Evolutionary conservation across 495 filamentous ascomycete species (phyloP).

Genomic region (Pyronema omphalodes): DNA sequence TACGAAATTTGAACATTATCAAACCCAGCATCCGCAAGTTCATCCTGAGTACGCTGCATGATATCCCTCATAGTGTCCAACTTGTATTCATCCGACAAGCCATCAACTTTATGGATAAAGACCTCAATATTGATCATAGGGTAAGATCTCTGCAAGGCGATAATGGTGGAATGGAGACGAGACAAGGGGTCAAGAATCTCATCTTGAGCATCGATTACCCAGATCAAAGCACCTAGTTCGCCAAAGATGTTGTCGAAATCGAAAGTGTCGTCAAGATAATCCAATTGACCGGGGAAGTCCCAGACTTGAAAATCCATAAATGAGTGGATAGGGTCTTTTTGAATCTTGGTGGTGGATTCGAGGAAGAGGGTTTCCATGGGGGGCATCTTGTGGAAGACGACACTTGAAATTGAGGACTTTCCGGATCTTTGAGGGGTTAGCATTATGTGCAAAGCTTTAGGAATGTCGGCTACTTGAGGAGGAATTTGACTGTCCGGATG

Average conservation of each 20-base stretch:
- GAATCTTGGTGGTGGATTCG: conserved; percentile 80
- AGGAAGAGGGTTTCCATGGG: conserved; percentile 88
- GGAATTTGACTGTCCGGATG: background rate
- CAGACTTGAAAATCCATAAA: conserved; percentile 98
- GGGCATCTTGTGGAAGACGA: conserved; percentile 93
- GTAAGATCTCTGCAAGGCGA: conserved; percentile 69
- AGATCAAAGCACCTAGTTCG: conserved; percentile 81
- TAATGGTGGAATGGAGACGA: conserved; percentile 68
- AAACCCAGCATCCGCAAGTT: conserved; percentile 75
- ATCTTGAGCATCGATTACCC: conserved; percentile 96
- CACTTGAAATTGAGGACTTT: conserved; percentile 92
- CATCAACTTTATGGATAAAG: conserved; percentile 96
- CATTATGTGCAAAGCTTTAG: conserved; percentile 1
- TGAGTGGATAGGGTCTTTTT: conserved; percentile 82
- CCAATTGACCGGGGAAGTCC: conserved; percentile 89
- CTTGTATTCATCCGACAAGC: conserved; percentile 83
- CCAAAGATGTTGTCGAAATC: conserved; percentile 87
- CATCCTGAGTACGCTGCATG: conserved; percentile 89
- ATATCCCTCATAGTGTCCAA: conserved; percentile 87
- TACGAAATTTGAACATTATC: conserved; percentile 84
- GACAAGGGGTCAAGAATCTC: conserved; percentile 82
- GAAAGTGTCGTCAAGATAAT: conserved; percentile 67
- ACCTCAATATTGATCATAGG: conserved; percentile 89
- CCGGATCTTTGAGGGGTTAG: conserved; percentile 50
- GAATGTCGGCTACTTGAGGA: background rate